Evolutionary conservation across 2,329 filamentous ascomycete genomes (phyloP).

Genomic region (Fusarium sp.): DNA sequence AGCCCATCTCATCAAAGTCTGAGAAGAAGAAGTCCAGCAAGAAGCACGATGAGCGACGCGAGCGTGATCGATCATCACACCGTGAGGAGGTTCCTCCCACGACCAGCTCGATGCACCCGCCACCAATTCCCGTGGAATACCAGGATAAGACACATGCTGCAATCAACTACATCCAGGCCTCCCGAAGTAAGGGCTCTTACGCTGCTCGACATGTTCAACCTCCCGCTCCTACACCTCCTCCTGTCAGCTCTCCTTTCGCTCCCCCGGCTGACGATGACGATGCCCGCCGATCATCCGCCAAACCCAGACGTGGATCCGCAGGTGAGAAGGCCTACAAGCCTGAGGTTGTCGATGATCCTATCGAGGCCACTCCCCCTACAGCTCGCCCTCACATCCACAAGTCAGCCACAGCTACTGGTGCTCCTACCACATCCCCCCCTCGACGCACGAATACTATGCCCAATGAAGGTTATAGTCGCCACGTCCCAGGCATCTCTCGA

Average conservation of each 20-base stretch:
- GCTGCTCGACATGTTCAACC: constrained; percentile 44
- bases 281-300: constrained; percentile 51
- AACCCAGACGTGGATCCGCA: constrained; percentile 51
- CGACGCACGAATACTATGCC: constrained; percentile 54
- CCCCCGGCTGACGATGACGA: constrained; percentile 52
- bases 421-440: constrained; percentile 51
- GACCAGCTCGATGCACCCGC: constrained; percentile 36
- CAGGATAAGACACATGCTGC: constrained; percentile 34
- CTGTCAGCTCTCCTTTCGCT: constrained; percentile 47
- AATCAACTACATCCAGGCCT: constrained; percentile 50
- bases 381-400: constrained; percentile 47
- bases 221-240: constrained; percentile 55
- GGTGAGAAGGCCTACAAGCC: constrained; percentile 51
- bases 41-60: constrained; percentile 55
- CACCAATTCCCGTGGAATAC: constrained; percentile 44
- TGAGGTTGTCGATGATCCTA: constrained; percentile 52
- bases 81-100: constrained; percentile 48
- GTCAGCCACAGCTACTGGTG: constrained; percentile 44
- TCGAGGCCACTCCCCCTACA: constrained; percentile 49
- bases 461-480: constrained; percentile 47
- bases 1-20: constrained; percentile 33
- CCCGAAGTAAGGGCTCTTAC: constrained; percentile 48
- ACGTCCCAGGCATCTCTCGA: constrained; percentile 48
- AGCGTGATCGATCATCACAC: constrained; percentile 52
- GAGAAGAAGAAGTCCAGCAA: constrained; percentile 58